A percentile compares a stretch with the other conserved stretches of the same genome.
Conservation (phyloP, 148 eudicot species). For the Mesembryanthemum crystallinum region DNA sequence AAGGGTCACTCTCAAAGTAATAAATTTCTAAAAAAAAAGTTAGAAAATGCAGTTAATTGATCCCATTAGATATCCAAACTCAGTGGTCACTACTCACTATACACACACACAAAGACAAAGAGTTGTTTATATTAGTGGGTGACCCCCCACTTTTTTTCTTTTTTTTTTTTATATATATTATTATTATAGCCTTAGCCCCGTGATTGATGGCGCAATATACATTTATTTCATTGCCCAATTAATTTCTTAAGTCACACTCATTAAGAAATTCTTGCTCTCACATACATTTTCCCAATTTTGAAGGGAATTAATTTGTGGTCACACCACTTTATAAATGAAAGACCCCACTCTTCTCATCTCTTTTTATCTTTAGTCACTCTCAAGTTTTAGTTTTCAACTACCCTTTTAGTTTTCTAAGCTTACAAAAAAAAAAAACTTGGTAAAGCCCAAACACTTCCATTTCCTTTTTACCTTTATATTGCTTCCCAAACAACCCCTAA, state of each 20-base stretch:
- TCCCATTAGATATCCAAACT: conserved; percentile 1
- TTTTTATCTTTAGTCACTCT: conserved; percentile 40
- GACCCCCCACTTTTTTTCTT: not conserved
- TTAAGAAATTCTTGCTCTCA: not conserved
- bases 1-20: not conserved
- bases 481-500: conserved; percentile 28
- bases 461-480: not conserved
- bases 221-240: not conserved
- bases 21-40: too few species aligned
- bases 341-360: conserved; percentile 17
- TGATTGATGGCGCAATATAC: conserved; percentile 23
- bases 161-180: not conserved
- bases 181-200: conserved; percentile 21
- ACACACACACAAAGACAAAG: conserved; percentile 13
- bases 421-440: not conserved
- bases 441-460: not conserved
- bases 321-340: conserved; percentile 6
- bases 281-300: conserved; percentile 10
- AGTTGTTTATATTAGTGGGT: conserved; percentile 5
- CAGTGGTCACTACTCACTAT: conserved; percentile 8
- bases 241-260: conserved; percentile 24
- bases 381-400: conserved; percentile 49
- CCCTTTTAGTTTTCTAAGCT: conserved; percentile 19
- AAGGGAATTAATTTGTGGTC: conserved; percentile 20
- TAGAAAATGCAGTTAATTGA: not conserved